Conservation (phyloP, 2,329 filamentous ascomycete genomes). For the Elsinoe fawcettii region DNA sequence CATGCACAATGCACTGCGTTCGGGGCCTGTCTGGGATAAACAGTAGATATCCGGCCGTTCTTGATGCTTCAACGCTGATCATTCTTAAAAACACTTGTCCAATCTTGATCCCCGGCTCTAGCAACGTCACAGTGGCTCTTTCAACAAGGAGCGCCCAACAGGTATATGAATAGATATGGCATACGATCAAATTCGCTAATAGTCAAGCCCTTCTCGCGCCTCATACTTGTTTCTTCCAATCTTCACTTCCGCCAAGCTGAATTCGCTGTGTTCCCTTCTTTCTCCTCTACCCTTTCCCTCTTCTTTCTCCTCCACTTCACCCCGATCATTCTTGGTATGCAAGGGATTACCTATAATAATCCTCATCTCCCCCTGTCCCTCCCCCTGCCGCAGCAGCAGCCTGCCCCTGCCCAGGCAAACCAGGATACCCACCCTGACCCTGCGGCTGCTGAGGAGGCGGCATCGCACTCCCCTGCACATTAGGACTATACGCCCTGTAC, state of each 20-base stretch:
- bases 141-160: background rate
- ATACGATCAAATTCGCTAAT: conserved; percentile 10
- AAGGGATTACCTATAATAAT: conserved; percentile 26
- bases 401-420: conserved; percentile 17
- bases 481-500: conserved; percentile 20
- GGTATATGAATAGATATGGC: background rate
- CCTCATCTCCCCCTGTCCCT: conserved; percentile 23
- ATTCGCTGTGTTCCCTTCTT: too few relatives aligned
- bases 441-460: conserved; percentile 13
- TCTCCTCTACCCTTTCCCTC: background rate
- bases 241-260: background rate
- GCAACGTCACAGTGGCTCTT: too few relatives aligned
- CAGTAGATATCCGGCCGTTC: conserved; percentile 8
- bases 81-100: too few relatives aligned
- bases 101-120: too few relatives aligned
- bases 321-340: conserved; percentile 24
- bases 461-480: conserved; percentile 1
- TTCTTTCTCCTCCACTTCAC: background rate
- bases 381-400: conserved; percentile 16
- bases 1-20: background rate
- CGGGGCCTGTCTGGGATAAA: background rate
- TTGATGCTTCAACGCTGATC: background rate
- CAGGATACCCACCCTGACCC: background rate
- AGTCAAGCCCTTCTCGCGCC: background rate
- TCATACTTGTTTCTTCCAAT: too few relatives aligned